Conservation (phyloP, 2,329 filamentous ascomycete genomes). For the Botrytis elliptica region DNA sequence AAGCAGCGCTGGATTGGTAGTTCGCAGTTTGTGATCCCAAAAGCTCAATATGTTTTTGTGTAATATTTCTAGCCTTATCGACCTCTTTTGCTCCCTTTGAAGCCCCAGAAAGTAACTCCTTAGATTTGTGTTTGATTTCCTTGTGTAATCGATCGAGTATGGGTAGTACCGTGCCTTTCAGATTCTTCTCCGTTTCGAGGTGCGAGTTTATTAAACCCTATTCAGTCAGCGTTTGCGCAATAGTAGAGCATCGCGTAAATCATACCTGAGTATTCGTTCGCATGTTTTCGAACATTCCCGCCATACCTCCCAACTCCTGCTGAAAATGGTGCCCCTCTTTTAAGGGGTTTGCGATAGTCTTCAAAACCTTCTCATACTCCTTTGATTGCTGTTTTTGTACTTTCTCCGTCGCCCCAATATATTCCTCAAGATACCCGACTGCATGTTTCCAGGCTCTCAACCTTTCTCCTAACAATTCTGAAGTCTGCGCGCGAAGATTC, state of each 20-base stretch:
- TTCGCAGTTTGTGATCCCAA: slow-evolving; percentile 81
- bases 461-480: slow-evolving; percentile 80
- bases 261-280: slow-evolving; percentile 78
- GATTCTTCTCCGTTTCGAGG: slow-evolving; percentile 83
- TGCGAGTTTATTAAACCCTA: slow-evolving; percentile 85
- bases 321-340: slow-evolving; percentile 93
- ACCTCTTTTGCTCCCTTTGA: slow-evolving; percentile 86
- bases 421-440: slow-evolving; percentile 87
- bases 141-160: slow-evolving; percentile 88
- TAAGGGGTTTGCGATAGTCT: slow-evolving; percentile 84
- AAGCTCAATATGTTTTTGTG: slow-evolving; percentile 95
- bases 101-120: slow-evolving; percentile 80
- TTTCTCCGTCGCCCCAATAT: slow-evolving; percentile 82
- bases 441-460: slow-evolving; percentile 96
- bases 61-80: slow-evolving; percentile 79
- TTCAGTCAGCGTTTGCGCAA: slow-evolving; percentile 11
- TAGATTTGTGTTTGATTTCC: slow-evolving; percentile 95
- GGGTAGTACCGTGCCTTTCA: slow-evolving; percentile 83
- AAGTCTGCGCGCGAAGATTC: slow-evolving; percentile 54
- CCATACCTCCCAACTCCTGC: slow-evolving; percentile 80
- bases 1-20: slow-evolving; percentile 74
- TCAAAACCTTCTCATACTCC: slow-evolving; percentile 92
- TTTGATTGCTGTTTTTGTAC: slow-evolving; percentile 81
- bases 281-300: slow-evolving; percentile 92
- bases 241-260: neutral